A percentile compares a stretch with the other conserved stretches of the same genome.
Evolutionary conservation across 2,329 filamentous ascomycete genomes (phyloP).

Genomic region (Karstenula rhodostoma): DNA sequence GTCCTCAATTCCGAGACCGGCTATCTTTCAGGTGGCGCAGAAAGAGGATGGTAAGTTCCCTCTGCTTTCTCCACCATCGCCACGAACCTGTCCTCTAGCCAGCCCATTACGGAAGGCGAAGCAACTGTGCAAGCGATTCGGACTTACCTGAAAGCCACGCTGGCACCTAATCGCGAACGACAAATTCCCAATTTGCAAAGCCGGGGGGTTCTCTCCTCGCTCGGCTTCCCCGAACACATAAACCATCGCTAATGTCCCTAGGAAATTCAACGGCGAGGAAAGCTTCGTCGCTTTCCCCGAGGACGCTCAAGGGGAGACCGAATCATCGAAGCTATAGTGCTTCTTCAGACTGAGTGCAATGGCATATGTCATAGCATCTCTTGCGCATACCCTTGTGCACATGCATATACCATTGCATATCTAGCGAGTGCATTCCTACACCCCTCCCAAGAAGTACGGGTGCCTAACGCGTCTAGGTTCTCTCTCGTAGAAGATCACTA

Average conservation of each 20-base stretch:
- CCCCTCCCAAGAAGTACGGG: too few species aligned
- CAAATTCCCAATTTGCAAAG: neutral
- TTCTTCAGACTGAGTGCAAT: neutral
- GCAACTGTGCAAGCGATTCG: neutral
- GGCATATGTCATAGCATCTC: neutral
- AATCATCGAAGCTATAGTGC: constrained; percentile 36
- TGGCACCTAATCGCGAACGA: neutral
- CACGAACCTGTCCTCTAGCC: neutral
- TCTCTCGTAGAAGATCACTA: too few species aligned
- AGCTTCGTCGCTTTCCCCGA: constrained; percentile 44
- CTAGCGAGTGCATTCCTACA: neutral
- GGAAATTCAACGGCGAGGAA: constrained; percentile 49
- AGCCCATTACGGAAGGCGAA: neutral
- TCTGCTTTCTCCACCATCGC: neutral
- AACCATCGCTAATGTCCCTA: constrained; percentile 16
- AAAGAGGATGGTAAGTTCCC: constrained; percentile 79
- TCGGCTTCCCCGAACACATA: neutral
- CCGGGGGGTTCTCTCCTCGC: neutral
- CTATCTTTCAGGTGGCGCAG: constrained; percentile 80
- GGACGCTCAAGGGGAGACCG: constrained; percentile 22
- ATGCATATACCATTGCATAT: neutral
- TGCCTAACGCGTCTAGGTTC: too few species aligned
- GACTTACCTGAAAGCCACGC: neutral
- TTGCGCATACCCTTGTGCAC: neutral
- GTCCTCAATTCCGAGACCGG: constrained; percentile 83